Base-by-base conservation (phyloP, 2,329 filamentous ascomycete species). In the Achaetomium macrosporum region DNA sequence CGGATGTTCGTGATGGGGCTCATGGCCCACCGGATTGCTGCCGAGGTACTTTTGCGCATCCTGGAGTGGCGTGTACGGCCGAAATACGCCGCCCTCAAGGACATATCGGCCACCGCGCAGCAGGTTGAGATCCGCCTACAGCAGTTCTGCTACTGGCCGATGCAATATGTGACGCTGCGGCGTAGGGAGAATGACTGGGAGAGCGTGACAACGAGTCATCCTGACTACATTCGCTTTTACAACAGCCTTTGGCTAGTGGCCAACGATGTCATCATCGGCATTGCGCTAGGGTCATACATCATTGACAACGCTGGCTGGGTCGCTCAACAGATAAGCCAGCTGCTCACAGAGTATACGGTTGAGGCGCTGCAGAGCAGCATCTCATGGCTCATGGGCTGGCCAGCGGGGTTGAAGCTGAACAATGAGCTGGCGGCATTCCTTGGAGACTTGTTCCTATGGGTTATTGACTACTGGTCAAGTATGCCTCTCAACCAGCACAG, bases 71-170 rank as follows among this genome's bases (percentile, higher is more conserved):
- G 90, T 33, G 77, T 84, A 20, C 82, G 85, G 43, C 87, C 88
- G 8, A 84, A 87, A 40, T 85, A 85, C 46, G 85, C 90, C 39
- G 93, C 93, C 0, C 73, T 99, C 51, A 97, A 97, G 67, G 93
- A 99, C 66, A 83, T 97, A 42, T 97, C 91, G 31, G 93, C 93
- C 13, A 97, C 92, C 0, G 93, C 93, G 20, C 93, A 99, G 68
- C 93, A 99, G 69, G 85, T 99, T 35, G 93, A 99, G 70, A 96
- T 99, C 59, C 87, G 93, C 5, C 78, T 99, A 19, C 90, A 97
- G 66, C 93, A 99, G 67, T 97, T 97, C 66, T 97, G 92, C 70
- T 99, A 99, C 69, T 97, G 92, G 91, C 95, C 93, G 2, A 90
- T 95, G 70, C 92, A 99, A 68, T 96, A 97, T 66, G 79, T 92